These are phyloP conservation scores for Prunus mira DNA, from an alignment of 306 rosid species.

Conservation along the genomic window DNA sequence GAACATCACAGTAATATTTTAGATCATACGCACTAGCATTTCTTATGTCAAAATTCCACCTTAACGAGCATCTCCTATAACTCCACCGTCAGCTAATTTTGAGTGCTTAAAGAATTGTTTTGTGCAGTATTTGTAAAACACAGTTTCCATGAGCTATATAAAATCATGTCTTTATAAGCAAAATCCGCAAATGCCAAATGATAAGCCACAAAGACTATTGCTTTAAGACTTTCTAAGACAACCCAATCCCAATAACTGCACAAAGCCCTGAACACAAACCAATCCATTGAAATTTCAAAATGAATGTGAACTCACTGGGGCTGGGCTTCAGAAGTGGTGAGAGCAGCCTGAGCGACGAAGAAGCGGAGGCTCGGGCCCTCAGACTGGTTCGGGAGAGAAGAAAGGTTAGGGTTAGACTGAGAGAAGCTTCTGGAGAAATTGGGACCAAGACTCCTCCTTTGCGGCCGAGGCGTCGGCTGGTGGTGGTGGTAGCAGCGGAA, in stretches of 20 bases:
- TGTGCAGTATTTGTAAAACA: background rate
- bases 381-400: conserved; percentile 16
- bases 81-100: background rate
- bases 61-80: background rate
- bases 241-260: background rate
- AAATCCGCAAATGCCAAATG: background rate
- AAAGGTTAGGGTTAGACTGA: conserved; percentile 2
- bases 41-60: background rate
- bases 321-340: conserved; percentile 48
- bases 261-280: background rate
- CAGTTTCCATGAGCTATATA: background rate
- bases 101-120: background rate
- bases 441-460: conserved; percentile 10
- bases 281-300: background rate
- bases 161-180: background rate
- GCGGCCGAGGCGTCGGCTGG: conserved; percentile 22
- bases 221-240: background rate
- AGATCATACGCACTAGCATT: background rate
- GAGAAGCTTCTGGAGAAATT: conserved; percentile 43
- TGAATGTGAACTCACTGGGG: conserved; percentile 39
- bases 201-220: background rate
- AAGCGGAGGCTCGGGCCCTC: conserved; percentile 40
- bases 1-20: background rate
- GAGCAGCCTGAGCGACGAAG: conserved; percentile 54
- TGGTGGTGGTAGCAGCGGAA: conserved; percentile 21